Evolutionary conservation across 2,329 filamentous ascomycete genomes (phyloP).

Genomic region (Fusarium phyllophilum): DNA sequence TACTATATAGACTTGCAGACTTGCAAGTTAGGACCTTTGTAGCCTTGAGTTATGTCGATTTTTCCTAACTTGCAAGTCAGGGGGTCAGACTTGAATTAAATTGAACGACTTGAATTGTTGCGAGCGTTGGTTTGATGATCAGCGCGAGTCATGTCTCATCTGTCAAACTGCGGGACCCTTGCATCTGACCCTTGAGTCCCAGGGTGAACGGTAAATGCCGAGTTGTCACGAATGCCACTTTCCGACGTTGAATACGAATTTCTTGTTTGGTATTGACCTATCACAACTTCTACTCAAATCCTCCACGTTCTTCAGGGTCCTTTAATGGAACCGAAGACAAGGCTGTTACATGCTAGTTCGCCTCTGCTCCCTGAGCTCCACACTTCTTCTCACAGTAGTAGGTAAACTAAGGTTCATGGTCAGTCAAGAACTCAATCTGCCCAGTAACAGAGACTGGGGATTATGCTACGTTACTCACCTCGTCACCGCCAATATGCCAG

Average conservation of each 20-base stretch:
- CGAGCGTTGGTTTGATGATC: not conserved
- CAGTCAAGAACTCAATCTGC: rapidly evolving
- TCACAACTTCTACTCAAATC: rapidly evolving
- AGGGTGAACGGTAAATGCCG: not conserved
- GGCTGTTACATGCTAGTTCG: not conserved
- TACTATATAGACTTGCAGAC: too few relatives aligned
- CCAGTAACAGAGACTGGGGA: rapidly evolving
- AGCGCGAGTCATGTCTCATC: not conserved
- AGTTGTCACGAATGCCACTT: not conserved
- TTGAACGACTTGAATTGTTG: too few relatives aligned
- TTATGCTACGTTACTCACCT: slow-evolving; percentile 6
- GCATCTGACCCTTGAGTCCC: rapidly evolving
- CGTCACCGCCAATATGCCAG: slow-evolving; percentile 36
- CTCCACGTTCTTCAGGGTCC: not conserved
- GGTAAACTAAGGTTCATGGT: not conserved
- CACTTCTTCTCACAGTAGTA: slow-evolving; percentile 19
- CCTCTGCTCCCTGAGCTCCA: slow-evolving; percentile 13
- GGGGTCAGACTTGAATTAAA: too few relatives aligned
- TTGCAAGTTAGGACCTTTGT: too few relatives aligned
- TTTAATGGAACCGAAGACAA: rapidly evolving
- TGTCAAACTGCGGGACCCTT: not conserved
- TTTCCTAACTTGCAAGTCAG: too few relatives aligned
- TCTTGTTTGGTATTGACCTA: rapidly evolving
- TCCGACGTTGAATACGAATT: not conserved
- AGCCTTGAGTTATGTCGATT: too few relatives aligned